Conservation (phyloP, 306 rosid genomes). For the Sindora glabra region DNA sequence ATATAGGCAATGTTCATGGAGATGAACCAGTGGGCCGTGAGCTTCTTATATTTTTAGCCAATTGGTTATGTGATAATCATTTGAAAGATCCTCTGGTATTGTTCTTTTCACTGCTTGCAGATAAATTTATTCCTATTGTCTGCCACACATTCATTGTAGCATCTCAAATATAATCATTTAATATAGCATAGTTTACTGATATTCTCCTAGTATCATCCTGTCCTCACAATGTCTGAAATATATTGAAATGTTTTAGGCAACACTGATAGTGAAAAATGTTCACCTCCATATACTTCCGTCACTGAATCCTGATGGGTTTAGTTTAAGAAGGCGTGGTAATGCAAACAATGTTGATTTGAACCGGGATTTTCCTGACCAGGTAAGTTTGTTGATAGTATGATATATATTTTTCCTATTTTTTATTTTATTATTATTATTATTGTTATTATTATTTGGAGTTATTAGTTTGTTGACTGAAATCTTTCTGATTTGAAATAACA, state of each 20-base stretch:
- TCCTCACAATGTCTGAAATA: constrained; percentile 4
- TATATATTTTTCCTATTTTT: not conserved
- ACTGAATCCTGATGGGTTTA: constrained; percentile 95
- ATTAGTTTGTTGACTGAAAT: constrained; percentile 5
- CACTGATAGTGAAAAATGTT: constrained; percentile 62
- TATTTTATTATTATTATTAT: constrained; percentile 4
- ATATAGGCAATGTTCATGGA: constrained; percentile 94
- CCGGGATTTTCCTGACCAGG: constrained; percentile 97
- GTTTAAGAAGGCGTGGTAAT: constrained; percentile 69
- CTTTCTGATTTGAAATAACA: constrained; percentile 34
- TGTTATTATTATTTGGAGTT: too few species aligned
- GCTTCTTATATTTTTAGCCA: constrained; percentile 70
- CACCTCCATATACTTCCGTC: constrained; percentile 97
- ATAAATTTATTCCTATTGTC: not conserved
- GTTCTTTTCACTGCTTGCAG: constrained; percentile 8
- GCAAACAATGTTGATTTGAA: constrained; percentile 80
- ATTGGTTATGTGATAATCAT: constrained; percentile 92
- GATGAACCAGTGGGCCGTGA: constrained; percentile 97
- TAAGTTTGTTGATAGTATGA: constrained; percentile 21
- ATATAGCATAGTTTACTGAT: constrained; percentile 3
- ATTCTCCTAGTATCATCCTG: not conserved
- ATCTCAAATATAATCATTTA: not conserved
- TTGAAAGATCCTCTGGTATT: constrained; percentile 76
- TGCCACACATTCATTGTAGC: not conserved
- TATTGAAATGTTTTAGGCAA: constrained; percentile 47